Evolutionary conservation across 139 green algal species (phyloP), one percentile per base, ranked within the genome.

Genomic region (Volvox reticuliferus): DNA sequence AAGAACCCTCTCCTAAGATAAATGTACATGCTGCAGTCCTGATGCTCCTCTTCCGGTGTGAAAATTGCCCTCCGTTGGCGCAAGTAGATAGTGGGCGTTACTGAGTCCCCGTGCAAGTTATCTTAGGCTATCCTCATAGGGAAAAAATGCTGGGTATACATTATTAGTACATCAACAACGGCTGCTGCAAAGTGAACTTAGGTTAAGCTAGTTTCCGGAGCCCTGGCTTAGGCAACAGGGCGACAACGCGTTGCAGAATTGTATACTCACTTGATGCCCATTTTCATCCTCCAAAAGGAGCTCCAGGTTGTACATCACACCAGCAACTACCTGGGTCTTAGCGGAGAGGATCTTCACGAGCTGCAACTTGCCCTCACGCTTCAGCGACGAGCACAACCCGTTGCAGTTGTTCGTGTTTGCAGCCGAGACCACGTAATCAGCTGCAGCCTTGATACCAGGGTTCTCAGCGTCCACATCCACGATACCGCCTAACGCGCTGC

Each of bases 261-360:
- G 16, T 9, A 35, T 9, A 81, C 75, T n/a, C 19, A 71, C 69
- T 68, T 89, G 28, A 67, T 89, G 32, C 20, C 85, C 85, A 16
- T 24, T 63, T 26, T 6, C 17, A 50, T 89, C 44, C 26, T 32
- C 44, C 69, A 89, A 33, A 17, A 89, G 69, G 6, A 89, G 69
- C n/a, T 82, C 69, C 85, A 89, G 6, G 6, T 89, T 65, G 16
- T 62, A 71, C 24, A 81, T 33, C 0, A 61, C 24, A 44, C 85
- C 85, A 0, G 85, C 85, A 2, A 89, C 85, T 3, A 89, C 85
- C 85, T 89, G 85, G 18, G 12, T 80, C 32, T 21, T 71, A 13
- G 36, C 84, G 28, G 36, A 69, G 1, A 50, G 3, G 5, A 89
- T 73, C n/a, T 82, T 55, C 37, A 89, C 69, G 19, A 89, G 69